These are phyloP conservation scores for Iris pallida DNA, from an alignment of 116 monocot genomes.

Conservation along the genomic window DNA sequence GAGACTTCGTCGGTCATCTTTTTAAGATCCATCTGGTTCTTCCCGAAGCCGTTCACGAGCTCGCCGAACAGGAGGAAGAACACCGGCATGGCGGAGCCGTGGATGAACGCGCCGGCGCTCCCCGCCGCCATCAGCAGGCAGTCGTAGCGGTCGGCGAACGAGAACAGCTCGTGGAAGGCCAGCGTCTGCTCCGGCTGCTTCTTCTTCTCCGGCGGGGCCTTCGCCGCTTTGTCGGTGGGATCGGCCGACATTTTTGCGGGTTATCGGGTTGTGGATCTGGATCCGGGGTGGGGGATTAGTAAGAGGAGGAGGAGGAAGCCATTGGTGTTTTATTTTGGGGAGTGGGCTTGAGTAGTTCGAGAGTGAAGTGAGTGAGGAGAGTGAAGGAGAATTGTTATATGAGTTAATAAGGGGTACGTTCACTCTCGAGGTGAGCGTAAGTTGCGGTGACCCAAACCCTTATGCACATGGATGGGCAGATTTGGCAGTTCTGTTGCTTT, in stretches of 20 bases:
- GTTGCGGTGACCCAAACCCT: too few species aligned
- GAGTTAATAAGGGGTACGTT: too few species aligned
- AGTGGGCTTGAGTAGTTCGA: too few species aligned
- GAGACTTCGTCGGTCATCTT: constrained; percentile 80
- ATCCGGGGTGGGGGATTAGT: not conserved
- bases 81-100: constrained; percentile 89
- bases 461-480: too few species aligned
- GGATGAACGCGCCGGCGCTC: constrained; percentile 63
- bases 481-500: too few species aligned
- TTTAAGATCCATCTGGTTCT: constrained; percentile 67
- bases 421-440: too few species aligned
- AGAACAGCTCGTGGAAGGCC: constrained; percentile 68
- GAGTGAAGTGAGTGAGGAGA: too few species aligned
- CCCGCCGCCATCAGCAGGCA: constrained; percentile 70
- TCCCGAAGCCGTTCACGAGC: constrained; percentile 90
- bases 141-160: constrained; percentile 74
- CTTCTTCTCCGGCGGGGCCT: constrained; percentile 33
- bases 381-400: too few species aligned
- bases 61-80: constrained; percentile 90
- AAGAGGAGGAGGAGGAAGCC: too few species aligned
- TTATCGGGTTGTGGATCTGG: not conserved
- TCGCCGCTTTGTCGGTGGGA: constrained; percentile 10
- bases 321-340: too few species aligned
- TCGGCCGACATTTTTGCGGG: not conserved
- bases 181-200: constrained; percentile 55